These are phyloP conservation scores for Phytophthora cryptogea DNA, from an alignment of 352 stramenopile species.

Conservation along the genomic window DNA sequence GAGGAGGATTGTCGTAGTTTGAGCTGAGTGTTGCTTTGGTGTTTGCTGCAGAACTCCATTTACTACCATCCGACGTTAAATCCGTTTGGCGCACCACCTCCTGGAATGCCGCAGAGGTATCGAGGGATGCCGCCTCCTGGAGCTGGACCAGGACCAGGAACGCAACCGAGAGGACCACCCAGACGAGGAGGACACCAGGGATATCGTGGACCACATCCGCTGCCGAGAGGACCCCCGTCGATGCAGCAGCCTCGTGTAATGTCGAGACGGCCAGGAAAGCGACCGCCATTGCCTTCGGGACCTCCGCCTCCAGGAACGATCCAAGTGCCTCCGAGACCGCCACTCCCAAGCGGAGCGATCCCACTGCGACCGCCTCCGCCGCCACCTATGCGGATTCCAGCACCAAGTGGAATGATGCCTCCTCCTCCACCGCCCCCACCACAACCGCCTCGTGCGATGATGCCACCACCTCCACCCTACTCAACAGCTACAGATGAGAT, in stretches of 20 bases:
- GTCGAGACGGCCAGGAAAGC: constrained; percentile 56
- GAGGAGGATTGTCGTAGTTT: not conserved
- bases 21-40: not conserved
- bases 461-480: constrained; percentile 5
- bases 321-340: constrained; percentile 57
- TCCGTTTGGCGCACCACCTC: constrained; percentile 70
- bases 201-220: constrained; percentile 11
- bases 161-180: constrained; percentile 8
- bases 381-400: constrained; percentile 25
- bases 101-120: constrained; percentile 68
- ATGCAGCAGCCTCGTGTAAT: constrained; percentile 21
- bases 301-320: constrained; percentile 65
- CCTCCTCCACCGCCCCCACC: constrained; percentile 16
- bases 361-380: constrained; percentile 47
- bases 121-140: constrained; percentile 35
- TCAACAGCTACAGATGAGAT: constrained; percentile 2
- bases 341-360: constrained; percentile 48
- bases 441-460: constrained; percentile 7
- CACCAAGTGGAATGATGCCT: constrained; percentile 6
- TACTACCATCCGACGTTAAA: constrained; percentile 86
- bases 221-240: not conserved
- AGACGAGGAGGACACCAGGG: constrained; percentile 14
- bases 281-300: constrained; percentile 54
- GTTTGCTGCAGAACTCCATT: constrained; percentile 60
- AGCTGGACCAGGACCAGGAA: not conserved